phyloP scores from a whole-genome alignment of 2,329 filamentous ascomycete genomes.

The Trichoderma sp. region DNA sequence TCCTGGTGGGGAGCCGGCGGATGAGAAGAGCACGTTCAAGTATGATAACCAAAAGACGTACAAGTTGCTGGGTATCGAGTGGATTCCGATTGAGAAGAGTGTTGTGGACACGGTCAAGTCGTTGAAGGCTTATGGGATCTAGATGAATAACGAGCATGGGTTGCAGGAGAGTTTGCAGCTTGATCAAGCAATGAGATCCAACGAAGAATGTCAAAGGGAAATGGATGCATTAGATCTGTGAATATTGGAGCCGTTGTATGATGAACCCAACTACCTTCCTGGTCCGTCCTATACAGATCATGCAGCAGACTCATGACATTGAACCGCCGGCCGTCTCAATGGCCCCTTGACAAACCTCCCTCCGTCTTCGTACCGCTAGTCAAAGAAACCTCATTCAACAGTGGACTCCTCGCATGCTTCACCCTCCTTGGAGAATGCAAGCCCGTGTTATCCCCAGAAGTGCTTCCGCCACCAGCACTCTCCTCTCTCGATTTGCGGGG shows the following conservation, averaged over 20 bases:
- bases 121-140: conserved; percentile 52
- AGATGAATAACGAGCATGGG: neutral
- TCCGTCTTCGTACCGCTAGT: conserved; percentile 23
- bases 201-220: neutral
- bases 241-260: neutral
- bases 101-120: conserved; percentile 66
- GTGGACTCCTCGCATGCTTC: conserved; percentile 32
- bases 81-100: conserved; percentile 62
- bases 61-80: conserved; percentile 64
- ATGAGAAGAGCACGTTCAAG: conserved; percentile 49
- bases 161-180: neutral
- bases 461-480: neutral
- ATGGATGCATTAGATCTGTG: conserved; percentile 9
- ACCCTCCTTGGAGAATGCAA: conserved; percentile 21
- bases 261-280: neutral
- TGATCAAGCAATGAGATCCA: neutral
- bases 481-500: neutral
- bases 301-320: neutral
- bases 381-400: conserved; percentile 33
- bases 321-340: too few relatives aligned
- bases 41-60: conserved; percentile 62
- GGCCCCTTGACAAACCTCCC: neutral
- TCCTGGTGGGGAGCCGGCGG: conserved; percentile 47
- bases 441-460: neutral
- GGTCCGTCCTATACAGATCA: neutral